Evolutionary conservation across 2,329 filamentous ascomycete genomes (phyloP), one percentile per base, ranked within the genome.

Genomic region (Ophiostoma australiae): DNA sequence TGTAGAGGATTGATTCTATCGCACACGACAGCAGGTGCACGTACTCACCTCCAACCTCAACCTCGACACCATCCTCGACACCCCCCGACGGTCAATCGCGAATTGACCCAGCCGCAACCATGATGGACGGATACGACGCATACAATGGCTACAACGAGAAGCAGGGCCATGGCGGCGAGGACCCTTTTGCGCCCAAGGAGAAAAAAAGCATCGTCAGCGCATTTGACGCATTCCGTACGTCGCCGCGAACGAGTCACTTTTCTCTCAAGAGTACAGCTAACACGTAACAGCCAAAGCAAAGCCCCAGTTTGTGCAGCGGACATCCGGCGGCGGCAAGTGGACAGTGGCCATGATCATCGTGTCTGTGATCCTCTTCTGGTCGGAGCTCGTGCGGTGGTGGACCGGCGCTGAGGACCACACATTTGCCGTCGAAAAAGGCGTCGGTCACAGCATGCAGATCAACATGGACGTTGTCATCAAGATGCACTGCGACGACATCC

Each of bases 171-270:
- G 61, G 33, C 76, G 61, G 33, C 77, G 93, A 97, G 77, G 90
- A 91, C 79, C 83, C 87, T 74, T 97, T 97, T 82, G 91, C 87
- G 77, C 89, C 92, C 76, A 90, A 90, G 78, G 3, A 71, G 33
- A 72, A 70, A 48, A 85, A 87, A 71, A 84, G 81, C 79, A 86
- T 90, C 72, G 88, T 97, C 77, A 90, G 90, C 80, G 93, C 94
- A 72, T 99, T 99, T 81, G 95, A 99, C 84, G 94, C 94, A 75
- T 99, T 99, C 80, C 94, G 93, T 97, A 87, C 78, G 91, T 76
- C 55, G 65, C 8, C 20, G 17, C 31, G 61, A 35, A 65, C 6
- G 17, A 20, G 13, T 4, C 27, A 20, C 15, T 35, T 10, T 27
- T 48, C 41, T 20, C 20, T 48, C 8, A 31, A 13, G 11, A 17